Evolutionary conservation across 345 rosid species (phyloP).

Genomic region (Lumnitzera littorea): DNA sequence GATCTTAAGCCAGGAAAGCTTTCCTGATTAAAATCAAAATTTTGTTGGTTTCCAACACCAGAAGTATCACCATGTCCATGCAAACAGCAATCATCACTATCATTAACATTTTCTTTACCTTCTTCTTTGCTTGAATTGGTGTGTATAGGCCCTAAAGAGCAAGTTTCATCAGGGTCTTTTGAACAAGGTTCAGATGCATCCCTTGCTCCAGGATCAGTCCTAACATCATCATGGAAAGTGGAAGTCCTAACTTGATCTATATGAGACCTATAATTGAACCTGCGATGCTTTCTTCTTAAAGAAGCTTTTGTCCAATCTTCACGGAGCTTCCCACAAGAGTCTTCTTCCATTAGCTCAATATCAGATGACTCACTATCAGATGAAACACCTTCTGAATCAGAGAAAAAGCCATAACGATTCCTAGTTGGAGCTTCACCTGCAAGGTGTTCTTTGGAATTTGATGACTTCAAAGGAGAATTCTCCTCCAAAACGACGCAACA

Average conservation of each 20-base stretch:
- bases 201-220: constrained; percentile 13
- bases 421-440: constrained; percentile 17
- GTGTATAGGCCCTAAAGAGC: constrained; percentile 3
- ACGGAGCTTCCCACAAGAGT: constrained; percentile 40
- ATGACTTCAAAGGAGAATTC: constrained; percentile 22
- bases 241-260: constrained; percentile 23
- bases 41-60: no score
- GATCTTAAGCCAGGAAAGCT: no score
- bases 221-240: constrained; percentile 17
- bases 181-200: constrained; percentile 14
- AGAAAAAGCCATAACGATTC: constrained; percentile 38
- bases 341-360: constrained; percentile 67
- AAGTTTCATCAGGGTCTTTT: constrained; percentile 7
- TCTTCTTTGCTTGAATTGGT: constrained; percentile 7
- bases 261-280: constrained; percentile 20
- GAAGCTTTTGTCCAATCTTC: constrained; percentile 65
- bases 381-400: constrained; percentile 27
- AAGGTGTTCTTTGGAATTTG: constrained; percentile 33
- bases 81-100: constrained; percentile 12
- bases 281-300: constrained; percentile 26
- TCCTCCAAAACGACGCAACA: constrained; percentile 35
- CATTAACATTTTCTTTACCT: constrained; percentile 17
- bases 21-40: no score
- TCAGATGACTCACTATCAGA: constrained; percentile 53
- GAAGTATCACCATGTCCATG: constrained; percentile 1